A percentile compares a stretch with the other conserved stretches of the same genome.
Conservation (phyloP, 164 flowering plant genomes). For the Tetracentron sinense region DNA sequence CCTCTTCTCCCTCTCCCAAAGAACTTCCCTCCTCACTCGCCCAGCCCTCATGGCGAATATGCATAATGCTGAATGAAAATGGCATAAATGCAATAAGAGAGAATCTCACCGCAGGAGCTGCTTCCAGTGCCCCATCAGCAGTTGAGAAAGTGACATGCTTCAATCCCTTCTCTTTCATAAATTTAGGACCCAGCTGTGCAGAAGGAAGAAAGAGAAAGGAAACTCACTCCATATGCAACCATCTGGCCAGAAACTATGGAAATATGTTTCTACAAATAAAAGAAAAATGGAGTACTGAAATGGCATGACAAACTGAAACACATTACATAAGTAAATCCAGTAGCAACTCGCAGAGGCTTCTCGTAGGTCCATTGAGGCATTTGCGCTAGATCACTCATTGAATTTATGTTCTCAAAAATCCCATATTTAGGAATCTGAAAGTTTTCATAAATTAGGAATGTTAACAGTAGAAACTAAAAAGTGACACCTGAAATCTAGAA, state of each 20-base stretch:
- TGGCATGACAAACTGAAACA: too few species aligned
- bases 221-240: constrained; percentile 1
- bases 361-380: constrained; percentile 98
- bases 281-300: background rate
- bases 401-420: constrained; percentile 88
- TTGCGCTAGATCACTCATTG: constrained; percentile 69
- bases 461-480: constrained; percentile 3
- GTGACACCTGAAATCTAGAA: background rate
- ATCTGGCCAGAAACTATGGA: constrained; percentile 5
- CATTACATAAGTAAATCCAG: constrained; percentile 80
- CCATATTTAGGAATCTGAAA: constrained; percentile 90
- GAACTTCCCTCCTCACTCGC: too few species aligned
- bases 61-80: constrained; percentile 5
- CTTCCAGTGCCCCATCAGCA: constrained; percentile 98
- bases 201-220: constrained; percentile 2
- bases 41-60: background rate
- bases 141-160: constrained; percentile 80
- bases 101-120: constrained; percentile 87
- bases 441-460: background rate
- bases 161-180: constrained; percentile 77
- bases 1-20: too few species aligned
- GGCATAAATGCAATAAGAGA: background rate
- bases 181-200: constrained; percentile 80
- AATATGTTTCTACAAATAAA: background rate
- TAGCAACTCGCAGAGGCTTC: constrained; percentile 89